phyloP scores from a whole-genome alignment of 768 basidiomycete species.

The Tylopilus plumbeoviolaceoides region DNA sequence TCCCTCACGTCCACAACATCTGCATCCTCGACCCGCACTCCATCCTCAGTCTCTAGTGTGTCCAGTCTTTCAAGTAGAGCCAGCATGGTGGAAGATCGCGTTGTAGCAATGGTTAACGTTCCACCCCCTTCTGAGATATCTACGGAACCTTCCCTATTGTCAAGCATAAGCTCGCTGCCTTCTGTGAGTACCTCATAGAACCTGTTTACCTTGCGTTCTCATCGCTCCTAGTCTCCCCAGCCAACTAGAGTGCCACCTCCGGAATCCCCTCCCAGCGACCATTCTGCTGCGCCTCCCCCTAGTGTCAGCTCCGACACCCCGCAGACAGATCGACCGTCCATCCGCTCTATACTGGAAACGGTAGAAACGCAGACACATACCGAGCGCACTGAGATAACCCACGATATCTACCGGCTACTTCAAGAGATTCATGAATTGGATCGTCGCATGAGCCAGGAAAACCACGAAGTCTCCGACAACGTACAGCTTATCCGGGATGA shows the following conservation, averaged over 20 bases:
- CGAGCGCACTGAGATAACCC: slow-evolving; percentile 41
- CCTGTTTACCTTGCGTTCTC: not conserved
- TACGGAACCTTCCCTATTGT: slow-evolving; percentile 56
- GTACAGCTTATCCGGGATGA: slow-evolving; percentile 68
- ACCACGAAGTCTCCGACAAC: slow-evolving; percentile 59
- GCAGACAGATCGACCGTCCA: slow-evolving; percentile 43
- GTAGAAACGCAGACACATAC: slow-evolving; percentile 36
- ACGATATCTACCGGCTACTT: slow-evolving; percentile 49
- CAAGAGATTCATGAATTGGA: slow-evolving; percentile 63
- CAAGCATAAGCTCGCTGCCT: slow-evolving; percentile 30
- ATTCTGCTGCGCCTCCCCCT: slow-evolving; percentile 40
- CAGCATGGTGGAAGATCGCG: slow-evolving; percentile 33
- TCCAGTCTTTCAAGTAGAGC: slow-evolving; percentile 42
- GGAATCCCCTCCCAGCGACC: not conserved
- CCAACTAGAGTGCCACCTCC: slow-evolving; percentile 33
- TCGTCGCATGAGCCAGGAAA: slow-evolving; percentile 57
- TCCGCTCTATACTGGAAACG: slow-evolving; percentile 44
- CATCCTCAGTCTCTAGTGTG: slow-evolving; percentile 35
- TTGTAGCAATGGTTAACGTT: slow-evolving; percentile 15
- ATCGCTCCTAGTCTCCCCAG: slow-evolving; percentile 22
- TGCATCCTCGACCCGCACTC: slow-evolving; percentile 34
- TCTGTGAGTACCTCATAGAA: slow-evolving; percentile 33
- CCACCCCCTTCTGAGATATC: slow-evolving; percentile 34
- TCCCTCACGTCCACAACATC: slow-evolving; percentile 31
- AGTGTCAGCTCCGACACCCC: slow-evolving; percentile 52